Evolutionary conservation across 306 rosid species (phyloP).

Genomic region (Oxytropis ochrocephala): DNA sequence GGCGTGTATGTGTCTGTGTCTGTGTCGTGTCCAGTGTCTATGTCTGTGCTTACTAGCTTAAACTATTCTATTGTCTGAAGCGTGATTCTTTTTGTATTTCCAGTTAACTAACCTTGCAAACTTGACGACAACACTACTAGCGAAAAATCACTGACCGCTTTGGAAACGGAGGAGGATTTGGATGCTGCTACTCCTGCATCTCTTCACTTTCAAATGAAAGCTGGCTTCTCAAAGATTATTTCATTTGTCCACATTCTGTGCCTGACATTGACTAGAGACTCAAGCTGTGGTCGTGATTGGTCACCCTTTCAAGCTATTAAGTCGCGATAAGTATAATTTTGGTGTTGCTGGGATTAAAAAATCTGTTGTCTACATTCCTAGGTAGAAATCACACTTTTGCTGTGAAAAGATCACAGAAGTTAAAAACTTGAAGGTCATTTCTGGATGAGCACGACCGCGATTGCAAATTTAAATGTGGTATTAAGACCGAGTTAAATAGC

Average conservation of each 20-base stretch:
- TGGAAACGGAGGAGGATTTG: neutral
- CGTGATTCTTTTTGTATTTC: neutral
- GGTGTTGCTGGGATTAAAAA: neutral
- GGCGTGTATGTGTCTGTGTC: no score
- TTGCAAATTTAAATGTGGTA: neutral
- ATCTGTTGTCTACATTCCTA: neutral
- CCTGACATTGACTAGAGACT: constrained; percentile 1
- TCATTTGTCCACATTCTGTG: neutral
- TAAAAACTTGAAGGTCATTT: neutral
- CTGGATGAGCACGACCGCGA: neutral
- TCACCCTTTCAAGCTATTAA: neutral
- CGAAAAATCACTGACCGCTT: neutral
- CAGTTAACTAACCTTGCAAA: neutral
- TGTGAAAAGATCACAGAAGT: neutral
- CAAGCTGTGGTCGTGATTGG: neutral
- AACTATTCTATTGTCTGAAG: neutral
- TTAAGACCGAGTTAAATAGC: constrained; percentile 14
- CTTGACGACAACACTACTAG: neutral
- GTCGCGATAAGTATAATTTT: neutral
- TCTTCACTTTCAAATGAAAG: neutral
- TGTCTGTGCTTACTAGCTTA: neutral
- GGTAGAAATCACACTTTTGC: neutral
- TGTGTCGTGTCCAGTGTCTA: no score
- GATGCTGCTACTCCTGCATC: neutral
- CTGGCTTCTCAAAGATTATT: neutral